phyloP scores from a whole-genome alignment of 2,329 filamentous ascomycete genomes.

The Escovopsis sp. region DNA sequence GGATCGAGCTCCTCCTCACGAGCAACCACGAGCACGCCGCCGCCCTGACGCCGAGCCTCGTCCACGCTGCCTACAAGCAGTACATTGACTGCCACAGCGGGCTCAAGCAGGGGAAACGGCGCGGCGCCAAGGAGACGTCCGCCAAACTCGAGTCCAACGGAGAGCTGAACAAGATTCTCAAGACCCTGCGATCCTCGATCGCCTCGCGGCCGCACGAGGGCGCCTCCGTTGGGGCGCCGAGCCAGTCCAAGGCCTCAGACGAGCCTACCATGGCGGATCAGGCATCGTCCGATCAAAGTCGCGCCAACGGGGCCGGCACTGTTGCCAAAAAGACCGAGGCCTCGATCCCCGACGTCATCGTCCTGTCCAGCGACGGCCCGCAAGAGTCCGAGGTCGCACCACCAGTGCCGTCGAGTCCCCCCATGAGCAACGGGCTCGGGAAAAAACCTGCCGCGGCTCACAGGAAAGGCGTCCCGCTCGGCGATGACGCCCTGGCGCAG shows the following conservation, averaged over 20 bases:
- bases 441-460: slow-evolving; percentile 1
- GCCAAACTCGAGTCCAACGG: slow-evolving; percentile 14
- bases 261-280: background rate
- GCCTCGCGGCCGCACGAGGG: too few species aligned
- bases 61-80: slow-evolving; percentile 14
- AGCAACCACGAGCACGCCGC: slow-evolving; percentile 12
- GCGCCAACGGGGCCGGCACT: too few species aligned
- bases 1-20: slow-evolving; percentile 17
- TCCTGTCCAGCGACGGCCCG: background rate
- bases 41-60: slow-evolving; percentile 12
- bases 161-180: slow-evolving; percentile 10
- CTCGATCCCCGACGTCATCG: background rate
- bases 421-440: background rate
- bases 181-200: slow-evolving; percentile 5
- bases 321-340: too few species aligned
- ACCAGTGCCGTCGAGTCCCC: background rate
- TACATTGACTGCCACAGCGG: slow-evolving; percentile 18
- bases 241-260: background rate
- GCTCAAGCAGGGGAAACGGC: slow-evolving; percentile 18
- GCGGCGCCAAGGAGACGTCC: slow-evolving; percentile 16
- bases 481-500: slow-evolving; percentile 22
- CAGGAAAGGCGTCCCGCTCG: slow-evolving; percentile 13
- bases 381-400: background rate
- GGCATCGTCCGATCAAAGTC: too few species aligned
- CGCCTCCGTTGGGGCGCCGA: too few species aligned